These are phyloP conservation scores for Orbilia javanica DNA, from an alignment of 2,329 filamentous ascomycete species.

Conservation along the genomic window DNA sequence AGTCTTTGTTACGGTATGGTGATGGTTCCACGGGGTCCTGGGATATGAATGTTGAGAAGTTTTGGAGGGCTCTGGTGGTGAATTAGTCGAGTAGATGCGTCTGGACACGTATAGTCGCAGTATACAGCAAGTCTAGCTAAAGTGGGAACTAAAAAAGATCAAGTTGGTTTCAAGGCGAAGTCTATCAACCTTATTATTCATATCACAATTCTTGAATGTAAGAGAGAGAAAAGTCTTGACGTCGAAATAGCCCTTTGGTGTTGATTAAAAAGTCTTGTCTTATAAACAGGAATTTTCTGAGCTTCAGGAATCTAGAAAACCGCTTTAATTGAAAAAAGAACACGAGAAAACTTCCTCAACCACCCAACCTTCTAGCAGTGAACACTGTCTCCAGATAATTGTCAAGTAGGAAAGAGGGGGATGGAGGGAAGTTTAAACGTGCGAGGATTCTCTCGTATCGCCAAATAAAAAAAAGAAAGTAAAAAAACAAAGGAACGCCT, in stretches of 20 bases:
- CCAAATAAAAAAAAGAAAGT: constrained; percentile 24
- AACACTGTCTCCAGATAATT: constrained; percentile 13
- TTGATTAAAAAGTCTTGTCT: constrained; percentile 34
- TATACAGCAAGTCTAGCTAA: no score
- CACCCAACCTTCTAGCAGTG: background rate
- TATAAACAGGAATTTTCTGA: constrained; percentile 38
- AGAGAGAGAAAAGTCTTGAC: constrained; percentile 24
- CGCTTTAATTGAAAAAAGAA: constrained; percentile 1
- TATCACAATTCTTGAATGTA: background rate
- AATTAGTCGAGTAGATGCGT: no score
- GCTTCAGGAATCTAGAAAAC: constrained; percentile 13
- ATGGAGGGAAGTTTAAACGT: background rate
- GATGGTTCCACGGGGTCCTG: no score
- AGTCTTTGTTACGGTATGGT: no score
- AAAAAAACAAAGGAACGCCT: constrained; percentile 1
- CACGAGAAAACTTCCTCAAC: background rate
- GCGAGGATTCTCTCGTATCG: constrained; percentile 21
- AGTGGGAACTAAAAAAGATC: no score
- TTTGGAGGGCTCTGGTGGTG: no score
- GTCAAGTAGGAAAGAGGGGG: constrained; percentile 5
- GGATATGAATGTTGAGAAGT: no score
- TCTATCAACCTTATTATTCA: background rate
- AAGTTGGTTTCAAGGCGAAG: background rate
- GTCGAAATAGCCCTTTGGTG: constrained; percentile 27
- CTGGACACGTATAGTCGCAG: no score